Evolutionary conservation across 2,329 filamentous ascomycete genomes (phyloP), one percentile per base, ranked within the genome.

Genomic region (Pseudofabraea citricarpa): DNA sequence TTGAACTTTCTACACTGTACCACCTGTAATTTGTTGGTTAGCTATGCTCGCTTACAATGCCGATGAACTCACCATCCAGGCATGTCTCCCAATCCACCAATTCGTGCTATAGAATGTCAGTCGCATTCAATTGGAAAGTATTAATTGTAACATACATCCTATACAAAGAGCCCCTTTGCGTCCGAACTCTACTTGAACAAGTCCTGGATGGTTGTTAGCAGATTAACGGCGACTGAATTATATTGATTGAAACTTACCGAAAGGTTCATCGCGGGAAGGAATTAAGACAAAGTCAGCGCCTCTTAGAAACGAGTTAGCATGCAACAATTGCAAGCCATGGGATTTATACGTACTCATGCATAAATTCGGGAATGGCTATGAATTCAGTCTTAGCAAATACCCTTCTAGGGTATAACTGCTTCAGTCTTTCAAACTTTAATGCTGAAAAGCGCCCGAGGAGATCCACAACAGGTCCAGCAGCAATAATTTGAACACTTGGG

Each of bases 1-100:
- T 22, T 21, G 35, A 20, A 37, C 35, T 37, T 37, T 37, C 35
- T 22, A 37, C 35, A 24, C 8, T 37, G 16, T 37, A 37, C 35
- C 35, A 37, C 35, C 35, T 37, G n/a, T 37, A 15, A 5, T 13
- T n/a, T 20, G 21, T 13, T 13, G 13, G 5, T 37, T 37, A 22
- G n/a, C 4, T 8, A 18, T n/a, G 2, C n/a, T 13, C 15, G 8
- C 19, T 12, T 22, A 12, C 2, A n/a, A 9, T 9, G 2, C 8
- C 15, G 3, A 23, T 23, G n/a, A 20, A 13, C 35, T 37, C 7
- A 37, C 35, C 35, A 37, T 7, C 35, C 35, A 13, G 19, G 35
- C 35, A 37, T 37, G 21, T 37, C 19, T 22, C 35, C 35, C 7
- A 37, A 15, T 23, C 35, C 35, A 12, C 35, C 35, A 22, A 37